Evolutionary conservation across 345 rosid species (phyloP).

Genomic region (Conringia planisiliqua): DNA sequence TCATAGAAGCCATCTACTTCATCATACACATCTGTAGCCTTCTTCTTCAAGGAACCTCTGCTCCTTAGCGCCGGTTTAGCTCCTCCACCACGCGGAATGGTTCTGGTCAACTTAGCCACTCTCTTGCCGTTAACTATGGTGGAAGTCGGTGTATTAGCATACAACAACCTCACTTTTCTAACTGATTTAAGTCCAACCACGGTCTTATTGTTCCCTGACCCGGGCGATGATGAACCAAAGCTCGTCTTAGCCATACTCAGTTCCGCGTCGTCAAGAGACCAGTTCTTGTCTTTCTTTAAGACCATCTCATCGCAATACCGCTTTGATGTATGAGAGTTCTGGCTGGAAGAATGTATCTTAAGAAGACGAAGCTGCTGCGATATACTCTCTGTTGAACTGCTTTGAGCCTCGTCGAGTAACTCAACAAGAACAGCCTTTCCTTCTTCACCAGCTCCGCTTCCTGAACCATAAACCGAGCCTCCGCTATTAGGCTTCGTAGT

Average conservation of each 20-base stretch:
- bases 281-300: slow-evolving; percentile 4
- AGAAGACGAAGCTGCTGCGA: slow-evolving; percentile 44
- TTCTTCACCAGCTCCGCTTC: slow-evolving; percentile 43
- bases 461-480: slow-evolving; percentile 60
- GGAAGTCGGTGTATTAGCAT: slow-evolving; percentile 42
- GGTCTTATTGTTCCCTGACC: slow-evolving; percentile 44
- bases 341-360: slow-evolving; percentile 41
- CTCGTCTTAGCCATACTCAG: slow-evolving; percentile 26
- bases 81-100: slow-evolving; percentile 38
- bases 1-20: slow-evolving; percentile 42
- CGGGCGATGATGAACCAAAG: slow-evolving; percentile 34
- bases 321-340: slow-evolving; percentile 44
- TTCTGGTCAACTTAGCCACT: slow-evolving; percentile 55
- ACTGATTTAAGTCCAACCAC: slow-evolving; percentile 50
- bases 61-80: slow-evolving; percentile 58
- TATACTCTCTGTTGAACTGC: slow-evolving; percentile 37
- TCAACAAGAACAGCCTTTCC: slow-evolving; percentile 51
- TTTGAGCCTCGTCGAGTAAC: slow-evolving; percentile 52
- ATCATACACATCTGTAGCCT: slow-evolving; percentile 37
- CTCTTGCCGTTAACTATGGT: slow-evolving; percentile 47
- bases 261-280: slow-evolving; percentile 33
- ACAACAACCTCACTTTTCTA: slow-evolving; percentile 45
- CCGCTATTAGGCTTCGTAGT: slow-evolving; percentile 40
- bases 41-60: slow-evolving; percentile 58
- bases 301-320: slow-evolving; percentile 18